phyloP scores from a whole-genome alignment of 768 basidiomycete species.

The Tulasnella sp. region DNA sequence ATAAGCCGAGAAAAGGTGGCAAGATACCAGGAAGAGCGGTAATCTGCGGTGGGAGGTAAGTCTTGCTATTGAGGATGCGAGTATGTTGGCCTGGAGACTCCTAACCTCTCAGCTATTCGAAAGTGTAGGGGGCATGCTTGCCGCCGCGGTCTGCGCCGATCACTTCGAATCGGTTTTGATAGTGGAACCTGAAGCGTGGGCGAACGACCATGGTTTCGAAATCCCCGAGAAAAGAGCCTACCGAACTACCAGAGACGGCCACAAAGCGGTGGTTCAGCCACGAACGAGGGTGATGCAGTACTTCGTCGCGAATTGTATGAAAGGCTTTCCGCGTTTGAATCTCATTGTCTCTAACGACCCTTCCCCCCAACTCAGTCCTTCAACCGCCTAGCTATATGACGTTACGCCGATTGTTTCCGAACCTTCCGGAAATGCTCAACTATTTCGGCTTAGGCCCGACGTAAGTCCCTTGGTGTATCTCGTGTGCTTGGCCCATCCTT shows the following conservation, averaged over 20 bases:
- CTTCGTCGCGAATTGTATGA: conserved; percentile 4
- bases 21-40: conserved; percentile 24
- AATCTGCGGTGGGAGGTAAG: conserved; percentile 28
- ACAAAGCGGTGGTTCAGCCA: background rate
- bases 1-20: conserved; percentile 23
- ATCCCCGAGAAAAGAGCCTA: background rate
- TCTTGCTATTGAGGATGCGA: background rate
- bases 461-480: background rate
- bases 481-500: background rate
- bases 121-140: conserved; percentile 24
- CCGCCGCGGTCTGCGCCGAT: conserved; percentile 26
- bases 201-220: conserved; percentile 19
- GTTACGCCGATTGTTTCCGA: conserved; percentile 18
- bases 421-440: background rate
- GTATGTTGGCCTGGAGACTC: background rate
- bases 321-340: background rate
- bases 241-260: background rate
- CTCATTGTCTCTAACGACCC: too few species aligned
- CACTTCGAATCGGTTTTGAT: conserved; percentile 28
- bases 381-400: conserved; percentile 17
- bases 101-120: background rate
- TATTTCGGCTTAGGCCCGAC: conserved; percentile 4
- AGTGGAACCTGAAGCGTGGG: conserved; percentile 25
- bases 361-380: background rate
- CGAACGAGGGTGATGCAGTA: conserved; percentile 26